Percentiles rank a stretch among this genome's conserved stretches.
phyloP scores from a whole-genome alignment of 805 yeast species.

The Hanseniaspora lachancei region DNA sequence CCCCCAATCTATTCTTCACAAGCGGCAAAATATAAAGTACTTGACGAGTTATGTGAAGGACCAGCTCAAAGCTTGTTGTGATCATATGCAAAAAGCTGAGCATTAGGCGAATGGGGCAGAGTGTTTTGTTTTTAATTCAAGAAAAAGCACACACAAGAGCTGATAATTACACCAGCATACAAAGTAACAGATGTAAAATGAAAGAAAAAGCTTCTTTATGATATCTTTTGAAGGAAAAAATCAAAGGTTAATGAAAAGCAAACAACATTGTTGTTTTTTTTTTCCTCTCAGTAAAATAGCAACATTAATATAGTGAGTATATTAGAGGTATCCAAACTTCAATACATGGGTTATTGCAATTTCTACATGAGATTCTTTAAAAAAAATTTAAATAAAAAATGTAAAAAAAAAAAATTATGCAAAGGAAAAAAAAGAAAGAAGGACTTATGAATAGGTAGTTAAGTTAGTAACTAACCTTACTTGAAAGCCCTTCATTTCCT shows the following conservation, averaged over 20 bases:
- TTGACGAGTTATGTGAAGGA: background rate
- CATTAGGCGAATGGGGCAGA: constrained; percentile 12
- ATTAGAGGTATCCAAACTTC: background rate
- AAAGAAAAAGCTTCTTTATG: background rate
- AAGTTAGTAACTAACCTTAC: too few species aligned
- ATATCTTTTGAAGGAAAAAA: background rate
- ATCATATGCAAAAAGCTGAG: constrained; percentile 2
- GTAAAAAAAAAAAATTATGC: background rate
- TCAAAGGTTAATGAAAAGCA: too few species aligned
- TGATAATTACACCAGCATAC: background rate
- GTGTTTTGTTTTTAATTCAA: background rate
- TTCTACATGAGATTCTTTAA: background rate
- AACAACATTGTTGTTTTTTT: background rate
- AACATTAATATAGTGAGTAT: background rate
- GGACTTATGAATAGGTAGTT: too few species aligned
- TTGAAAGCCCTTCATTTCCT: too few species aligned
- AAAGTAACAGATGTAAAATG: background rate
- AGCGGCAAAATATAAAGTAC: background rate
- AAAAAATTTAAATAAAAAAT: background rate
- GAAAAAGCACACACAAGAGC: background rate
- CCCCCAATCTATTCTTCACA: constrained; percentile 11
- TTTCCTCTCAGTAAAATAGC: background rate
- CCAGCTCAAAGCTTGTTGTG: constrained; percentile 10
- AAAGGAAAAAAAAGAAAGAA: background rate
- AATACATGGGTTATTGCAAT: too few species aligned